Evolutionary conservation across 2,329 filamentous ascomycete genomes (phyloP).

Genomic region (Monosporascus sp.): DNA sequence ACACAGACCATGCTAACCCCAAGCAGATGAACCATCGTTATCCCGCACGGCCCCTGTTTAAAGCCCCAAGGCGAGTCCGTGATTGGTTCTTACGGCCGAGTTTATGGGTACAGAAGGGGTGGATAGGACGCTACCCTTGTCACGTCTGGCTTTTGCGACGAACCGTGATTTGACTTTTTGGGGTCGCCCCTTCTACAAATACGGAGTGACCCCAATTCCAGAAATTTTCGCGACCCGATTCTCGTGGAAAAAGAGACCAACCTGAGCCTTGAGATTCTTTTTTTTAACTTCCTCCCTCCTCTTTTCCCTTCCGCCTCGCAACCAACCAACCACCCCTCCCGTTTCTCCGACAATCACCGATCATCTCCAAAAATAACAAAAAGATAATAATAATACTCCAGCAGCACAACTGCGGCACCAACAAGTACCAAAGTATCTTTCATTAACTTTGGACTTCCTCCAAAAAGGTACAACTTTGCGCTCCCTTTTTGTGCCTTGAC

Average conservation of each 20-base stretch:
- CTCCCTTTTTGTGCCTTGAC: constrained; percentile 5
- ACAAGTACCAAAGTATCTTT: constrained; percentile 23
- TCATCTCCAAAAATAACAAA: constrained; percentile 10
- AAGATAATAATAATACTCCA: constrained; percentile 6
- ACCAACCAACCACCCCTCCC: constrained; percentile 19
- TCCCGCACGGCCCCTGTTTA: constrained; percentile 10
- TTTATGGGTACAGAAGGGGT: constrained; percentile 13
- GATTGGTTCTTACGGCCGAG: constrained; percentile 14
- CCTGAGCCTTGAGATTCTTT: constrained; percentile 31
- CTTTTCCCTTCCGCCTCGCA: constrained; percentile 26
- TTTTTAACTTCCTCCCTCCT: constrained; percentile 29
- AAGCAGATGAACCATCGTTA: background rate
- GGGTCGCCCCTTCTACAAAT: constrained; percentile 36
- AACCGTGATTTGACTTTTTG: constrained; percentile 23
- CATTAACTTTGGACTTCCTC: constrained; percentile 2
- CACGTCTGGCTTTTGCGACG: constrained; percentile 15
- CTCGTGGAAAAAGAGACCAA: constrained; percentile 22
- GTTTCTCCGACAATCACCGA: constrained; percentile 26
- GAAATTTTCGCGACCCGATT: constrained; percentile 29
- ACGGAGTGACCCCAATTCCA: constrained; percentile 36
- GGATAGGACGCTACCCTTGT: constrained; percentile 14
- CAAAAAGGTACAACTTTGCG: constrained; percentile 12
- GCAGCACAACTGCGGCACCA: constrained; percentile 7
- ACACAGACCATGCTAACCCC: too few relatives aligned
- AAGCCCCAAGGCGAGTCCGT: constrained; percentile 3